Base-by-base conservation (phyloP, 148 eudicot species). In the Bassia scoparia region DNA sequence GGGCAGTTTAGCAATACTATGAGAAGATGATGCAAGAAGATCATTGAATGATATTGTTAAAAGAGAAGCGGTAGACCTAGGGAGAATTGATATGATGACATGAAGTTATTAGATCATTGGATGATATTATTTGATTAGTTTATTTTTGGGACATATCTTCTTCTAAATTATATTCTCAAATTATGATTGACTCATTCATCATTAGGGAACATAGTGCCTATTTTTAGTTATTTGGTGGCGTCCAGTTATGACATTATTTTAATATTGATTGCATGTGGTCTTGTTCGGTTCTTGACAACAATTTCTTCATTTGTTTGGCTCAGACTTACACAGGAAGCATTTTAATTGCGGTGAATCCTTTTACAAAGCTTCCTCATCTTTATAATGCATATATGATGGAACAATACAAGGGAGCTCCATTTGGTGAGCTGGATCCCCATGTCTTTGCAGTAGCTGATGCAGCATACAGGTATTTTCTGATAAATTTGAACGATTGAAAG, bases 391-490 rank as follows among this genome's bases (percentile, higher is more conserved):
- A 96, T 88, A 96, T 96, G 99, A 96, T 96, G 99, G 97, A 90
- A 84, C 96, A 90, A 76, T 96, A 96, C 75, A 96, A 86, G 75
- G 99, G 94, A 77, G 97, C 92, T 37, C 92, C 95, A 30, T 90
- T 96, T 82, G 99, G 99, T 64, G 99, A 96, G 84, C 87, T 96
- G 59, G 92, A 97, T 69, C 99, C 99, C 69, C 99, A 96, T 87
- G 97, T 96, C 37, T 96, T 96, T 90, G 99, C 99, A 27, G 97
- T 96, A 74, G 97, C 97, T 76, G 99, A 96, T 85, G 94, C 96
- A 56, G 82, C 97, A 29, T 96, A 92, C 84, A 96, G 99, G 99
- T 96, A 79, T 72, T 73, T 76, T 67, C 34, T 31, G 34, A 61
- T 62, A 53, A 70, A 56, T 60, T 27, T 30, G 24, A 18, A 66